Base-by-base conservation (phyloP, 768 basidiomycete genomes). In the Tylopilus rubrobrunneus region DNA sequence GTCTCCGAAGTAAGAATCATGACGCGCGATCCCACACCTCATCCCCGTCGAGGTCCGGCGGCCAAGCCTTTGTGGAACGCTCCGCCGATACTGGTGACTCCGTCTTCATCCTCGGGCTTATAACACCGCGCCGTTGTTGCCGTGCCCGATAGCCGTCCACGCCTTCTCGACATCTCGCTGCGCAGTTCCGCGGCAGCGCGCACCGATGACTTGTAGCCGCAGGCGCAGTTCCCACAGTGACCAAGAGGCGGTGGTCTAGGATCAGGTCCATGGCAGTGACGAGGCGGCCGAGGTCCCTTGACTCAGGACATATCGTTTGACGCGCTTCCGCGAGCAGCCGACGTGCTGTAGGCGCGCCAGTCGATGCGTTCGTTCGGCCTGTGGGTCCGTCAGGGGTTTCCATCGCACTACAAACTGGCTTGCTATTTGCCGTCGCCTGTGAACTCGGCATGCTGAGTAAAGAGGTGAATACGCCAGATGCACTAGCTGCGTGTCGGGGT, bases 211-310 rank as follows among this genome's bases (percentile, higher is more conserved):
- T 43, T 39, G 43, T 48, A 17, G 46, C 57, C 48, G 28, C 57
- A 44, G 51, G 55, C 33, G 23, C 44, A 53, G 49, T 51, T 39
- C 45, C 44, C 43, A 52, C 36, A 27, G 41, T 45, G 29, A 53
- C 55, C 45, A 55, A 39, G 37, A 56, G 54, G 56, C 59, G 51
- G 53, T 57, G 65, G 57, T 76, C 77, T 52, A 82, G 69, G 56
- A 80, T 66, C 52, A 78, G 62, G 61, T 79, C 78, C 78, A 78
- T 80, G 56, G 77, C 66, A 37, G 65, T 76, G 58, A 66, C 70
- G 45, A 57, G 70, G 31, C 63, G 67, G 49, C 72, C 66, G 56
- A 62, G 61, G 58, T 62, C 57, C 45, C 62, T 66, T 48, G 65
- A 61, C 60, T 70, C 67, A 27, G 58, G 48, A 44, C 52, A 64